Evolutionary conservation across 441 rosid genomes (phyloP), one percentile per base, ranked within the genome.

Genomic region (Adansonia rubrostipa): DNA sequence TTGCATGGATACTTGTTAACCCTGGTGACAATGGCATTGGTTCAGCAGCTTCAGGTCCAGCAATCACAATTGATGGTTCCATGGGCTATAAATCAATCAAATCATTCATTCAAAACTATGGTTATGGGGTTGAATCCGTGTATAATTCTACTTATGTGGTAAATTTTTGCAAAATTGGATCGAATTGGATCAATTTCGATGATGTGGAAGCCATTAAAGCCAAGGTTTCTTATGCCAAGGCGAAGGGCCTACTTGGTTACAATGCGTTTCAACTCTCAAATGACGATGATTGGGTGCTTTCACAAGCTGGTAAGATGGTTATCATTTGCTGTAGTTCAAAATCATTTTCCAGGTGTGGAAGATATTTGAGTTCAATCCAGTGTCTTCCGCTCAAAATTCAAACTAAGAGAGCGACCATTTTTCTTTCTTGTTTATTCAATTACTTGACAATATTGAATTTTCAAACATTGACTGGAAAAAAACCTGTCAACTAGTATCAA

Each of bases 271-370:
- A 83, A 33, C 63, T 84, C 10, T 5, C 60, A 22, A 80, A 82
- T 48, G 86, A 86, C 64, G 45, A 73, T 0, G 61, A 86, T 33
- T 84, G 86, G 88, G 81, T 36, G 56, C 86, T 86, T 76, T 86
- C 88, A 57, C 73, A 44, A 42, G 80, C 85, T 28, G 88, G 88
- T 86, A 73, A 54, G 76, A 17, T 13, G 58, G 42, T n/a, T 75
- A 9, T 56, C 15, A 28, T 28, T 9, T 36, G 22, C 76, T 9
- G 1, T 36, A 53, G 47, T 72, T 54, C 47, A 17, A 57, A 57
- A 57, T 7, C 64, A 60, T 20, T 19, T 19, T 20, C 60, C 3
- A 3, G 6, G 44, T 9, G 1, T 8, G 28, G 0, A 58, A 19
- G 33, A 58, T 58, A 19, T 19, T 20, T 11, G 33, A 28, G 33